phyloP scores from a whole-genome alignment of 495 filamentous ascomycete species.

The Tuber borchii region DNA sequence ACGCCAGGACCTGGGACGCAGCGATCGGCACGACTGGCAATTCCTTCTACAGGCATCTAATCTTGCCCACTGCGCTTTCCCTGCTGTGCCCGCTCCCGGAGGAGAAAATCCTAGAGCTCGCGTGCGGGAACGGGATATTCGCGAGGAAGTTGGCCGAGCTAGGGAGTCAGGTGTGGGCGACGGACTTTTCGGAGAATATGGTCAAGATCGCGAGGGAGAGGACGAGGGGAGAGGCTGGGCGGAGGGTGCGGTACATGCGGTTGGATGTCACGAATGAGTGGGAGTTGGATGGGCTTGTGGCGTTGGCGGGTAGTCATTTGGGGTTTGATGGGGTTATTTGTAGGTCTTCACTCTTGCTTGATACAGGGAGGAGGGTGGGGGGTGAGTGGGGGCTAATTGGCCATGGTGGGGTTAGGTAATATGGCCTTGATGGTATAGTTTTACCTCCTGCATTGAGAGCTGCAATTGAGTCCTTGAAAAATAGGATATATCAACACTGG shows the following conservation, averaged over 20 bases:
- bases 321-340: conserved; percentile 31
- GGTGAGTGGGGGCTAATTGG: not conserved
- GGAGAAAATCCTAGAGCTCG: conserved; percentile 44
- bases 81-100: conserved; percentile 32
- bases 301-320: conserved; percentile 27
- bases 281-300: conserved; percentile 36
- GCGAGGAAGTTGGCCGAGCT: conserved; percentile 42
- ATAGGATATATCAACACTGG: conserved; percentile 43
- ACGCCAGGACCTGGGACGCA: conserved; percentile 44
- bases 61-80: conserved; percentile 43
- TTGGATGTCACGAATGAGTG: conserved; percentile 43
- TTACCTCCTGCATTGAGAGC: not conserved
- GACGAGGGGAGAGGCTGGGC: conserved; percentile 18
- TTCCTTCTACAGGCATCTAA: conserved; percentile 44
- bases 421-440: conserved; percentile 46
- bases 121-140: conserved; percentile 46
- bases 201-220: conserved; percentile 34
- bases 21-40: conserved; percentile 44
- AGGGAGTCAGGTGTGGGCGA: conserved; percentile 43
- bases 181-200: conserved; percentile 44
- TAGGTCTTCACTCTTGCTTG: conserved; percentile 19
- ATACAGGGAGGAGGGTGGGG: not conserved
- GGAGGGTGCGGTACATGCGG: conserved; percentile 30
- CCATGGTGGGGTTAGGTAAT: conserved; percentile 40
- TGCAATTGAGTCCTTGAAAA: not conserved